Base-by-base conservation (phyloP, 2,329 filamentous ascomycete genomes). In the Colletotrichum sp. region DNA sequence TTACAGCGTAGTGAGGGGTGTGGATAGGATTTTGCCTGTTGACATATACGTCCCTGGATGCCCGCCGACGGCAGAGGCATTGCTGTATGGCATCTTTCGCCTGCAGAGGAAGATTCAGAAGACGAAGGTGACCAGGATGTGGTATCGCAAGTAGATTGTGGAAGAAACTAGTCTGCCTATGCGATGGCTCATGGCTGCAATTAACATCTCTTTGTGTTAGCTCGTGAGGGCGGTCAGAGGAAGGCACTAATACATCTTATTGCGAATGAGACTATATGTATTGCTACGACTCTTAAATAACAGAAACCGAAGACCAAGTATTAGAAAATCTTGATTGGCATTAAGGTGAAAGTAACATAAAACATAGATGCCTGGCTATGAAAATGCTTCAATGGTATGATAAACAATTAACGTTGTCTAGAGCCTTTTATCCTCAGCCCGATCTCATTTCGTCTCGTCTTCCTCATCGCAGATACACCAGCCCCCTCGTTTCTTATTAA, bases 11-110 rank as follows among this genome's bases (percentile, higher is more conserved):
- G 92, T 93, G 55, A 89, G 94, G 71, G 94, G 94, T 6, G 94
- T 93, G 80, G 94, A 96, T 85, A 87, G 94, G 68, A 92, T 96
- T 82, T 91, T 95, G 32, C 94, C 94, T 4, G 94, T 96, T 73
- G 94, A 96, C 83, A 90, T 96, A 60, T 96, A 95, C 83, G 93
- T 96, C 5, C 94, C 94, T 27, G 94, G 94, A 2, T 96, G 94
- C 88, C 90, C 90, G 80, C 92, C 88, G 19, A 90, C 91, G 7
- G 87, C 85, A 71, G 91, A 92, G 84, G 91, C 91, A n/a, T 82
- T 93, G 77, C 91, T 92, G 90, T 92, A 92, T 82, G 89, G 93
- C 59, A 93, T 95, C 81, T 94, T 96, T 85, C 92, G 94, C 84
- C 84, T 95, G 72, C 93, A 95, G 86, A 92, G 92, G 84, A 95